These are phyloP conservation scores for Sutorius eximius DNA, from an alignment of 1,284 basidiomycete species.

Conservation along the genomic window DNA sequence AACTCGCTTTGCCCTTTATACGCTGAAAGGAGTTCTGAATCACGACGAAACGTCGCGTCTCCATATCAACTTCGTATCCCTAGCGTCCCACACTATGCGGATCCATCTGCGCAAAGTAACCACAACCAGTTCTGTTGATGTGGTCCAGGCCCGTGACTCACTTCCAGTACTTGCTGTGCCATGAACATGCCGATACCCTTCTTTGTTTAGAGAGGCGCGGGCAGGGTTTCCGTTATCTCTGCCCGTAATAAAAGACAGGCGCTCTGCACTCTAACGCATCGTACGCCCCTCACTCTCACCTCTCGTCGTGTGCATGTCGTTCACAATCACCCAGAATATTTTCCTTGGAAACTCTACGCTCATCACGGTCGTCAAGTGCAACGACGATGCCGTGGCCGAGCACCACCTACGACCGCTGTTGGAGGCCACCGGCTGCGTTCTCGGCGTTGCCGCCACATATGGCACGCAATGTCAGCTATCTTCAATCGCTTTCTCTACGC, in stretches of 20 bases:
- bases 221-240: neutral
- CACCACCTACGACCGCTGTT: constrained; percentile 30
- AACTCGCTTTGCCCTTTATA: neutral
- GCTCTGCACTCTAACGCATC: neutral
- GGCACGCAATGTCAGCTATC: constrained; percentile 34
- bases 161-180: constrained; percentile 17
- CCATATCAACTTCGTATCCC: constrained; percentile 10
- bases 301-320: constrained; percentile 13
- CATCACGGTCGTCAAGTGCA: constrained; percentile 25
- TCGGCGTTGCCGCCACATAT: constrained; percentile 44
- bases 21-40: neutral
- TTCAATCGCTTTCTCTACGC: constrained; percentile 40
- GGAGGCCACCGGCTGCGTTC: constrained; percentile 15
- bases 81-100: neutral
- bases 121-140: neutral
- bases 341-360: constrained; percentile 22
- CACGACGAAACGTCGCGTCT: neutral
- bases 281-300: constrained; percentile 1
- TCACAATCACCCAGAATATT: constrained; percentile 32
- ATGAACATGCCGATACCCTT: neutral
- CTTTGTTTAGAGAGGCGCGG: neutral
- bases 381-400: constrained; percentile 25
- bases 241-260: constrained; percentile 6
- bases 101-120: neutral
- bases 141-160: neutral